Evolutionary conservation across 495 filamentous ascomycete genomes (phyloP), one percentile per base, ranked within the genome.

Genomic region (Podospora bellae-mahoneyi): DNA sequence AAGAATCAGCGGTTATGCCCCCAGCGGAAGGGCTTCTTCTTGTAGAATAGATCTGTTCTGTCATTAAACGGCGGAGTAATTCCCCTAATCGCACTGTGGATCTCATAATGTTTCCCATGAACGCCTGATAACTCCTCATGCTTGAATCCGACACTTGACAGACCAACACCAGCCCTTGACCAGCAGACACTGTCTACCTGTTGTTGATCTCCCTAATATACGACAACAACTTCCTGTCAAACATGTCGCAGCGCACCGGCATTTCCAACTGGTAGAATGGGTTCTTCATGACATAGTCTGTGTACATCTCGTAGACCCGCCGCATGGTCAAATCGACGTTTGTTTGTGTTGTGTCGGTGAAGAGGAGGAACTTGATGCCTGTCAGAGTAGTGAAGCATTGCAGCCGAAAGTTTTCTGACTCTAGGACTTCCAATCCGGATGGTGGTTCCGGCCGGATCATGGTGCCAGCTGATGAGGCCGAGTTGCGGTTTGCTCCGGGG

Each of bases 211-310:
- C 84, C 73, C 88, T 84, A 54, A 94, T 85, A 75, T 91, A 92
- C 62, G 84, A 88, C 73, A 83, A 84, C 73, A 99, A 78, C 79
- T 90, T 89, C 74, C 95, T 83, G 74, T 99, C 95, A 80, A 97
- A 99, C 64, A 90, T 89, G 78, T 98, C 95, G 80, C 94, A 96
- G 68, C 95, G 83, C 55, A 99, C 87, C 62, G 95, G 95, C 95
- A 98, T 99, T 83, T 99, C 95, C 32, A 94, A 83, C 76, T 94
- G 91, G 79, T 98, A 98, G 75, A 99, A 99, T 10, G 96, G 96
- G 79, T 98, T 99, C 84, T 98, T 98, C 93, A 97, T 97, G 72
- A 98, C 95, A 79, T 91, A 97, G 80, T 99, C 96, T 39, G 91
- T 87, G 80, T 97, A 99, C 62, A 98, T 80, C 78, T 98, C 95